Evolutionary conservation across 2,329 filamentous ascomycete genomes (phyloP), one percentile per base, ranked within the genome.

Genomic region (Neonectria ditissima): DNA sequence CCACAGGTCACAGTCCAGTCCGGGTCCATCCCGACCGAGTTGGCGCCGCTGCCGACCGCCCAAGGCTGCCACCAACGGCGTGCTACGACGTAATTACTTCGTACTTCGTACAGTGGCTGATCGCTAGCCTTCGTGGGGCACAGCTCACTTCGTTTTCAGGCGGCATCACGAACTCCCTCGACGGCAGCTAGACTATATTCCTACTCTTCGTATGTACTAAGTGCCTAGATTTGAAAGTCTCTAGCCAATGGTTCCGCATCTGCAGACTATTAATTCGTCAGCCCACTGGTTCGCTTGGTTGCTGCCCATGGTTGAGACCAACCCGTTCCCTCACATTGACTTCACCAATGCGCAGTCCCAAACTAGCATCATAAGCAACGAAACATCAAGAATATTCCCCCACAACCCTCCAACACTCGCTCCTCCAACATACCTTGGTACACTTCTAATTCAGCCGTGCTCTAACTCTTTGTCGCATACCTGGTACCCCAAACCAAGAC

Each of bases 231-330:
- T n/a, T n/a, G n/a, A n/a, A n/a, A n/a, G n/a, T n/a, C 6, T 18
- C 6, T 10, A 39, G 3, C 8, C 37, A 39, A 18, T 39, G 16
- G 32, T 5, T 34, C 7, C 5, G 7, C 10, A 34, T 34, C 44
- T 47, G 24, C 20, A 14, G 18, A 22, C 22, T 18, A 24, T 11
- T 59, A 16, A 45, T 52, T 59, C 39, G 55, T 30, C n/a, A 32
- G 55, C 44, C 18, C 44, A 10, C 22, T 30, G 55, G 43, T 39
- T 43, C 32, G 37, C 6, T 22, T 52, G 48, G 18, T 53, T 47
- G 50, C 26, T 32, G 47, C n/a, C n/a, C n/a, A n/a, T 59, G 37
- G 55, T 37, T 41, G 55, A 47, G 55, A 26, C 16, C 55, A 45
- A 52, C 55, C 28, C 18, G 26, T 24, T 13, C n/a, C 18, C 26